Evolutionary conservation across 805 yeast species (phyloP).

Genomic region (Metschnikowia dekortorum): DNA sequence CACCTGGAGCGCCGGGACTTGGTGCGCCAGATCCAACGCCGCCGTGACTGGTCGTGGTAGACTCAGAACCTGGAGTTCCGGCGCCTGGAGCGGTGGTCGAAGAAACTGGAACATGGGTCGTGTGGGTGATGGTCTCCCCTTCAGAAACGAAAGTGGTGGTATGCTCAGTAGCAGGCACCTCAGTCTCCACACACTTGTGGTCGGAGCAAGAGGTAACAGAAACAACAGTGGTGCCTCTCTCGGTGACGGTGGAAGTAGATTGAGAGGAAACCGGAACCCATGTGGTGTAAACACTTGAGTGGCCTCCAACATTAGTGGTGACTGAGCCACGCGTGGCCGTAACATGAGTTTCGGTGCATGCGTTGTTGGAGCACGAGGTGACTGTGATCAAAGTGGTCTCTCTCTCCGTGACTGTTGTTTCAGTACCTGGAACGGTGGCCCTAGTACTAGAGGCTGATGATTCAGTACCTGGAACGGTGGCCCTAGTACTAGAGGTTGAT

Average conservation of each 20-base stretch:
- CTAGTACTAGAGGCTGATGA: too few relatives aligned
- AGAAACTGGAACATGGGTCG: constrained; percentile 18
- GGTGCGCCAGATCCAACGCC: background rate
- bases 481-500: too few relatives aligned
- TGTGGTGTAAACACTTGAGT: constrained; percentile 25
- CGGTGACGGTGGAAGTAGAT: constrained; percentile 13
- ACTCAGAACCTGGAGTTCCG: background rate
- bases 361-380: constrained; percentile 16
- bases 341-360: constrained; percentile 14
- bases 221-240: constrained; percentile 14
- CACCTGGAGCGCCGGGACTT: background rate
- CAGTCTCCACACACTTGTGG: constrained; percentile 12
- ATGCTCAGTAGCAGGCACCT: constrained; percentile 13
- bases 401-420: too few relatives aligned
- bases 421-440: too few relatives aligned
- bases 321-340: constrained; percentile 31
- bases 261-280: constrained; percentile 33
- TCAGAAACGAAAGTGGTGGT: constrained; percentile 15
- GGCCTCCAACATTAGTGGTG: constrained; percentile 20
- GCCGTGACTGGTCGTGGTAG: too few relatives aligned
- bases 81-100: constrained; percentile 4
- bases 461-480: too few relatives aligned
- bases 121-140: constrained; percentile 20
- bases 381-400: constrained; percentile 26
- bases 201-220: constrained; percentile 11